Base-by-base conservation (phyloP, 148 eudicot species). In the Rhododendron ovatum region DNA sequence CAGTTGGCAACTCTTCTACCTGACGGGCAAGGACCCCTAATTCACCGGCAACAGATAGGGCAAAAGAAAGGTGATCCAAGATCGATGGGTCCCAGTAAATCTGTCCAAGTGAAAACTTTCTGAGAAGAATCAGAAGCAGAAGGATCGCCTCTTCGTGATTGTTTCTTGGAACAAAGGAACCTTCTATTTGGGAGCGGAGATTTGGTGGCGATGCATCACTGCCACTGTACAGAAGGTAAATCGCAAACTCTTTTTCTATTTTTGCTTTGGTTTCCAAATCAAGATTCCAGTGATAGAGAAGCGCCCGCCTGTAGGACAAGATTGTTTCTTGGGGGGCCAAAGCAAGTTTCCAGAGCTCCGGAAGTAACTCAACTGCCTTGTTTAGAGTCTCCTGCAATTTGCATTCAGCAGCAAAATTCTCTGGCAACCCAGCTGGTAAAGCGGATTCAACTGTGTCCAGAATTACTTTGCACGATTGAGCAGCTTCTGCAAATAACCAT, bases 121-220 rank as follows among this genome's bases (percentile, higher is more conserved):
- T 88, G 53, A 94, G 85, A 69, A 92, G 87, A 88, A 96, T 88
- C 81, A 94, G 86, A 11, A 96, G 87, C 75, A 96, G 90, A 85
- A 95, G 95, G 85, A 95, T 86, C 10, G 99, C 96, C 89, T 96
- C 98, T 86, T 96, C 99, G 59, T 91, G 67, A 78, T 94, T 96
- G 87, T 95, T 94, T 90, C 87, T 91, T 3, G 98, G 99, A 71
- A 95, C 87, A 89, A 91, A 95, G 75, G 96, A 90, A 75, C 93
- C 93, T 80, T 93, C 98, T 77, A 89, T 81, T 57, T 96, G 98
- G 76, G 88, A 90, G 50, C 96, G 92, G 48, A 95, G 94, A 78
- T 88, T 92, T 39, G 96, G 95, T 45, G 96, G 93, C 79, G 78
- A 84, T 35, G 96, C 98, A 80, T 94, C 95, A 71, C 73, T 69